Evolutionary conservation across 2,329 filamentous ascomycete species (phyloP).

Genomic region (Botryotinia globosa): DNA sequence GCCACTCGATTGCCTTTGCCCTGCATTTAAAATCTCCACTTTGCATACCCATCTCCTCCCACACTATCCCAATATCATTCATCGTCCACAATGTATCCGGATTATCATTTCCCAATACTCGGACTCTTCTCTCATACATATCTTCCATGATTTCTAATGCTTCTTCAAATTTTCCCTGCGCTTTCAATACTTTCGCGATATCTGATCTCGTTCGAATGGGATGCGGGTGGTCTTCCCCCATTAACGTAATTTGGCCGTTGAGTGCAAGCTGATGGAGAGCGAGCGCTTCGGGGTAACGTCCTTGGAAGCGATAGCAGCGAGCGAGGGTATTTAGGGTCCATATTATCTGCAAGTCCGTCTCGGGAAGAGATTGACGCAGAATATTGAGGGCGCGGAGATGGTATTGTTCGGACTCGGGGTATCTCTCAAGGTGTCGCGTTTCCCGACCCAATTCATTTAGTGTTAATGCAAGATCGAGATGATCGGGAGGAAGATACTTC

Average conservation of each 20-base stretch:
- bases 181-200: constrained; percentile 5
- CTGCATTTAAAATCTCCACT: not conserved
- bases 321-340: constrained; percentile 18
- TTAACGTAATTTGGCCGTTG: not conserved
- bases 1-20: not conserved
- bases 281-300: constrained; percentile 8
- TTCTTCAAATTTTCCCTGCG: not conserved
- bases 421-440: constrained; percentile 9
- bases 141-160: constrained; percentile 15
- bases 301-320: constrained; percentile 6
- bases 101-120: not conserved
- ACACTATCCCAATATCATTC: constrained; percentile 14
- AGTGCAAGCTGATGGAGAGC: constrained; percentile 9
- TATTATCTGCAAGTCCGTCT: constrained; percentile 8
- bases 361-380: constrained; percentile 5
- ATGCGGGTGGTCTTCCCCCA: constrained; percentile 17
- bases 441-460: constrained; percentile 18
- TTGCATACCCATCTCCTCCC: not conserved
- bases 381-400: constrained; percentile 15
- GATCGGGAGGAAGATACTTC: constrained; percentile 1
- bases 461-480: constrained; percentile 14
- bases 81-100: constrained; percentile 18
- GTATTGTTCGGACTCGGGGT: constrained; percentile 12
- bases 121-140: constrained; percentile 6
- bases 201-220: constrained; percentile 3